A percentile compares a stretch with the other conserved stretches of the same genome.
phyloP scores from a whole-genome alignment of 192 early-diverging fungal species.

The Coemansia javaensis region DNA sequence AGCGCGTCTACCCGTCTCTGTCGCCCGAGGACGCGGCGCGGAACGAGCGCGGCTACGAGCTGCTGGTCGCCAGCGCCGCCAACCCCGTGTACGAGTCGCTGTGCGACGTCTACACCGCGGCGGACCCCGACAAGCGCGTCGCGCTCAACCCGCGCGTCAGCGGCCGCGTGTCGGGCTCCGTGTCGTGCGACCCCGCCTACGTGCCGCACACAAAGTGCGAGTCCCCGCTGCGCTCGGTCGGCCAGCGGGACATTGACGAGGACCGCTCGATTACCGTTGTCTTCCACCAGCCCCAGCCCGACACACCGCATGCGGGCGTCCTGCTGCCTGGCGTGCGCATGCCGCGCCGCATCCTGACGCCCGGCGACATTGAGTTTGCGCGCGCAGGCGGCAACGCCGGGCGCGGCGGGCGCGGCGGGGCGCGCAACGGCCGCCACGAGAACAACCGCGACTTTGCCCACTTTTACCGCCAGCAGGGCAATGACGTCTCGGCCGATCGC shows the following conservation, averaged over 20 bases:
- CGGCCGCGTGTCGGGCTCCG: conserved; percentile 55
- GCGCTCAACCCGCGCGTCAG: conserved; percentile 54
- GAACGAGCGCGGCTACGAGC: conserved; percentile 63
- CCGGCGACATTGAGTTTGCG: conserved; percentile 39
- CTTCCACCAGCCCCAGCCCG: conserved; percentile 43
- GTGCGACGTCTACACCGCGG: conserved; percentile 30
- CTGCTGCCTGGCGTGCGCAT: conserved; percentile 41
- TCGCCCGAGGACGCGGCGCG: conserved; percentile 67
- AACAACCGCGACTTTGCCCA: conserved; percentile 40
- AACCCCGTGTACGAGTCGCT: conserved; percentile 60
- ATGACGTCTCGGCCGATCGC: conserved; percentile 43
- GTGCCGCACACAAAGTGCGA: conserved; percentile 58
- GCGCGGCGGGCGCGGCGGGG: conserved; percentile 19
- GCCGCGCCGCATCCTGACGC: conserved; percentile 21
- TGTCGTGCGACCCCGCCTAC: conserved; percentile 56
- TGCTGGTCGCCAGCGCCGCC: conserved; percentile 56
- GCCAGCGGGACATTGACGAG: conserved; percentile 56
- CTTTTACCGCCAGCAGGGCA: conserved; percentile 47
- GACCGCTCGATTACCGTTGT: conserved; percentile 58
- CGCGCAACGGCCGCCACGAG: conserved; percentile 17
- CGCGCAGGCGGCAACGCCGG: conserved; percentile 34
- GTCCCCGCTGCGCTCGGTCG: conserved; percentile 51
- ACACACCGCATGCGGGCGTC: conserved; percentile 12
- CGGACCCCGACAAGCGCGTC: conserved; percentile 22
- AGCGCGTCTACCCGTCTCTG: conserved; percentile 59